Base-by-base conservation (phyloP, 257 asterid species). In the Petunia axillaris region DNA sequence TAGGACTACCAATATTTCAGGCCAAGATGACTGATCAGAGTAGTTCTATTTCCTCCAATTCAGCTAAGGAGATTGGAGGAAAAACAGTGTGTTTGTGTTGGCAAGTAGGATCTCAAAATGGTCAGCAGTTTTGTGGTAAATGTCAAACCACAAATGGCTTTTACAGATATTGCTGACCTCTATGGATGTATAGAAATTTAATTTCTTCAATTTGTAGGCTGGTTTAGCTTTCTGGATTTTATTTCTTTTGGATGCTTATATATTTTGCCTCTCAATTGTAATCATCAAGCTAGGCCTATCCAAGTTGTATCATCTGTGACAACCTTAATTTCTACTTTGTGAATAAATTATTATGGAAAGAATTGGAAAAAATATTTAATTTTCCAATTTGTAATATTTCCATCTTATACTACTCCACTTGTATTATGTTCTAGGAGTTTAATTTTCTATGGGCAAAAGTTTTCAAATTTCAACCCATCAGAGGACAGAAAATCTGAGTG, bases 91-190 rank as follows among this genome's bases (percentile, higher is more conserved):
- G 95, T 82, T 37, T 85, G 82, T 88, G 93, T 63, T 85, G 93
- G 89, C 93, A 85, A 80, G 46, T 89, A 82, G 92, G 92, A 36
- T 80, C 76, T 77, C 82, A 83, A 78, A 82, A 77, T 80, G 92
- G 89, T 15, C 89, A 81, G 83, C 25, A 50, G 54, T 50, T 82
- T 68, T 89, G 97, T 85, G 80, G 84, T 78, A 82, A 89, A 82
- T 87, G 95, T 81, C 89, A 87, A 81, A 73, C 85, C 66, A 73
- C 44, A 39, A 79, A 76, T 76, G 91, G 91, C 6, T 62, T 81
- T 62, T 78, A 84, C 87, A 87, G 87, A 85, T 83, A 44, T 70
- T 85, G 81, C 62, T 89, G 79, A 82, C 36, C 57, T 10, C 38
- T 13, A 35, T 37, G 48, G 65, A 46, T 46, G 8, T 14, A 66